These are phyloP conservation scores for Aspergillus tamarii DNA, from an alignment of 2,329 filamentous ascomycete genomes.

Conservation along the genomic window DNA sequence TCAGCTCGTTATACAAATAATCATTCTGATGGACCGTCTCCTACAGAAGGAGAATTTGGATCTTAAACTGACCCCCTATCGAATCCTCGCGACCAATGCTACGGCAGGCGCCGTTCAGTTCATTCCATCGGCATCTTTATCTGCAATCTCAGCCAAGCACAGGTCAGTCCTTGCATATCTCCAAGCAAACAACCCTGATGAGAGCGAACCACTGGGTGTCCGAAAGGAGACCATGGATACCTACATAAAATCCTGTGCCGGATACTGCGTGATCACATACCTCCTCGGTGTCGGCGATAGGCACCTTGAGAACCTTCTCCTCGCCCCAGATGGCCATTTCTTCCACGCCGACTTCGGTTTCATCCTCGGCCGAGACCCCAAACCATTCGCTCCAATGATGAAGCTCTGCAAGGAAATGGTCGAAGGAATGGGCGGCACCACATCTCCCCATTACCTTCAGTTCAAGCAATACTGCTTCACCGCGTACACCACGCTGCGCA, in stretches of 20 bases:
- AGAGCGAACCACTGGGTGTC: conserved; percentile 77
- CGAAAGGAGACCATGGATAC: conserved; percentile 92
- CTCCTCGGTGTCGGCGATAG: conserved; percentile 94
- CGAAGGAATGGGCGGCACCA: conserved; percentile 90
- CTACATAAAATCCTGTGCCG: conserved; percentile 93
- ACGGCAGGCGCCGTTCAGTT: conserved; percentile 92
- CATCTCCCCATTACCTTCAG: conserved; percentile 77
- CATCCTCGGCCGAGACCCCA: conserved; percentile 94
- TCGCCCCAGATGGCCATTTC: conserved; percentile 89
- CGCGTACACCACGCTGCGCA: conserved; percentile 86
- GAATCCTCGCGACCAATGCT: conserved; percentile 89
- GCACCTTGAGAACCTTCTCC: conserved; percentile 91
- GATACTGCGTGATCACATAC: conserved; percentile 98
- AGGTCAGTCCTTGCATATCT: conserved; percentile 80
- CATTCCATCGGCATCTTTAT: conserved; percentile 81
- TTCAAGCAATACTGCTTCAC: conserved; percentile 98
- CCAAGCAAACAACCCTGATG: conserved; percentile 85
- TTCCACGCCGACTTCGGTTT: conserved; percentile 99
- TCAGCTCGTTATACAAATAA: conserved; percentile 95
- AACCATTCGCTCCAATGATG: conserved; percentile 95
- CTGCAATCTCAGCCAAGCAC: conserved; percentile 81
- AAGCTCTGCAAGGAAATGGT: conserved; percentile 98
- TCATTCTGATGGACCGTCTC: conserved; percentile 95
- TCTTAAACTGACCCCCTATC: conserved; percentile 91
- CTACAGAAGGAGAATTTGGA: conserved; percentile 96